phyloP scores from a whole-genome alignment of 2,329 filamentous ascomycete genomes.

The Diatrype stigma region DNA sequence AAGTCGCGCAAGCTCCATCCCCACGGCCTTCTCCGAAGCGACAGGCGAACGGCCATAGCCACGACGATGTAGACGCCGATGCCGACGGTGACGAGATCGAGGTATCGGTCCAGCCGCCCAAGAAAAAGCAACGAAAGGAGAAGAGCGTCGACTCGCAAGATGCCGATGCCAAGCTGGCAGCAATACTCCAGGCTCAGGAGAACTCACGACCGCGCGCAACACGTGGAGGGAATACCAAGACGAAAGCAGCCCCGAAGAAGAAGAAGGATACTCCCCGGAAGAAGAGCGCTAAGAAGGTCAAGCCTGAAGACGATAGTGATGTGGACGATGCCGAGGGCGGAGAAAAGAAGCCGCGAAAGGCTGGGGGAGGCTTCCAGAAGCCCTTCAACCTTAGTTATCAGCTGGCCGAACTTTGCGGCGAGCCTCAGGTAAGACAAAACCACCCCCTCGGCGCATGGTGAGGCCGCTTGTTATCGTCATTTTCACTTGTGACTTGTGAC shows the following conservation, averaged over 20 bases:
- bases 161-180: slow-evolving; percentile 82
- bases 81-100: slow-evolving; percentile 39
- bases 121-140: slow-evolving; percentile 62
- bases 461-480: not conserved
- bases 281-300: slow-evolving; percentile 73
- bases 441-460: not conserved
- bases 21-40: slow-evolving; percentile 19
- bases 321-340: slow-evolving; percentile 58
- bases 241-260: slow-evolving; percentile 52
- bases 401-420: slow-evolving; percentile 66
- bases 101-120: slow-evolving; percentile 44
- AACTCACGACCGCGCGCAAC: slow-evolving; percentile 74
- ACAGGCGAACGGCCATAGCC: slow-evolving; percentile 20
- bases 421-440: slow-evolving; percentile 52
- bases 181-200: slow-evolving; percentile 86
- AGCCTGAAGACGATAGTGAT: slow-evolving; percentile 76
- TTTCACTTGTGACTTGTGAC: too few species aligned
- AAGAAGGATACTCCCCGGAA: slow-evolving; percentile 60
- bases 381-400: slow-evolving; percentile 70
- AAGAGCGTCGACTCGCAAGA: slow-evolving; percentile 61
- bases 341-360: slow-evolving; percentile 66
- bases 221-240: slow-evolving; percentile 63
- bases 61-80: slow-evolving; percentile 29
- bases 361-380: slow-evolving; percentile 91
- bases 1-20: slow-evolving; percentile 14